A percentile compares a stretch with the other conserved stretches of the same genome.
These are phyloP conservation scores for Penicillium sp. DNA, from an alignment of 2,329 filamentous ascomycete genomes.

Conservation along the genomic window DNA sequence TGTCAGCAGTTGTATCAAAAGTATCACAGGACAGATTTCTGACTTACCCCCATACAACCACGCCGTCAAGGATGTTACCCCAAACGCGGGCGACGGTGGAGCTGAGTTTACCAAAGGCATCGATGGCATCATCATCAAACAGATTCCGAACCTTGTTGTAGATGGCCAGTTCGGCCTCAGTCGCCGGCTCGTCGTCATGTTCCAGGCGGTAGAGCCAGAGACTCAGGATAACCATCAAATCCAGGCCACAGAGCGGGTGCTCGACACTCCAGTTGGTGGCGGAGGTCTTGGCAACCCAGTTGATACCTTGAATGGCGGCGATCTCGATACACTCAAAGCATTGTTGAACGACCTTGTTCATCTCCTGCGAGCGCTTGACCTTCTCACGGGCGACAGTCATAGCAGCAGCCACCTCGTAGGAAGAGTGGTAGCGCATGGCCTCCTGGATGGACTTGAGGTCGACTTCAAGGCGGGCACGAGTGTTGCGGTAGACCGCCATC, in stretches of 20 bases:
- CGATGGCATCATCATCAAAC: constrained; percentile 84
- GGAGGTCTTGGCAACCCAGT: constrained; percentile 97
- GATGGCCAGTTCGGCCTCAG: constrained; percentile 50
- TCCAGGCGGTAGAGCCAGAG: constrained; percentile 99
- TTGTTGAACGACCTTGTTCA: constrained; percentile 98
- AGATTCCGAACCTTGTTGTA: constrained; percentile 78
- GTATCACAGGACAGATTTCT: constrained; percentile 25
- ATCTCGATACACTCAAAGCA: constrained; percentile 98
- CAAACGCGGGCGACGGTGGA: constrained; percentile 94
- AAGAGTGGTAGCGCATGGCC: constrained; percentile 93
- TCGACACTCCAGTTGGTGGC: constrained; percentile 99
- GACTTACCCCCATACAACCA: constrained; percentile 98
- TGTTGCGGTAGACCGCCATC: constrained; percentile 95
- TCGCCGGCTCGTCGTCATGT: constrained; percentile 86
- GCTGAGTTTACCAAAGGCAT: constrained; percentile 84
- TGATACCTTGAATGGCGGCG: constrained; percentile 89
- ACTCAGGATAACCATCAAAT: constrained; percentile 96
- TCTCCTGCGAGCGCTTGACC: constrained; percentile 92
- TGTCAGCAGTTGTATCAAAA: constrained; percentile 19
- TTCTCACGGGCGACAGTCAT: constrained; percentile 95
- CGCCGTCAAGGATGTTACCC: constrained; percentile 98
- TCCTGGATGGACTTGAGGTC: constrained; percentile 96
- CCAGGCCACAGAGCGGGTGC: constrained; percentile 93
- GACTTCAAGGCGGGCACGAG: constrained; percentile 87
- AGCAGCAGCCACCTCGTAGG: constrained; percentile 93